Evolutionary conservation across 306 rosid species (phyloP), one percentile per base, ranked within the genome.

Genomic region (Echinosophora koreensis): DNA sequence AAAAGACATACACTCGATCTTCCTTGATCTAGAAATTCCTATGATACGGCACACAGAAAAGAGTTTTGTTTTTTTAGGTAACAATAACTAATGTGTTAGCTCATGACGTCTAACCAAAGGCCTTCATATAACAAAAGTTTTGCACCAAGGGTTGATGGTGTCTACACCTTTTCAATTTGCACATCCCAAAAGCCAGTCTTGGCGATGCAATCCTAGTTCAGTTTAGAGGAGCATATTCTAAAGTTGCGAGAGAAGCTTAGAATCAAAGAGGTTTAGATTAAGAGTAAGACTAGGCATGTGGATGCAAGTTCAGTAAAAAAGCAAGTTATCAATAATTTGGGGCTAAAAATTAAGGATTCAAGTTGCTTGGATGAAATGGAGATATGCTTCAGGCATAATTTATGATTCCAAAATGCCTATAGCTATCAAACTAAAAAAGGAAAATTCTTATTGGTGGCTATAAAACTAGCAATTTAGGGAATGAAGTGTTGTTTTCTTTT

Each of bases 341-440:
- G 38, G 30, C n/a, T 15, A 13, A 15, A 38, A 37, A 38, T 37
- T n/a, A 15, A 62, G 30, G 59, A 47, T 49, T 30, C n/a, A 13
- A 49, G 28, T 3, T 22, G 1, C 49, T 42, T 2, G 15, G 44
- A 66, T 22, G 55, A 42, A 41, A 44, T 42, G 17, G 9, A 42
- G 55, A 42, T 42, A 42, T 42, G 37, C 71, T 44, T 9, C 15
- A 42, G 5, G 10, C 38, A 11, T 41, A 15, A 38, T 61, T 34
- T 65, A 13, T 41, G 52, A 41, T 41, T 11, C 1, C 4, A 27
- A 17, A 65, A 10, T 17, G 71, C 10, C 55, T 4, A 22, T 13
- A 56, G 2, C 54, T 66, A 66, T 18, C 71, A 41, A 66, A 41
- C 55, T 66, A 54, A 42, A 41, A 39, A n/a, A 62, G 49, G 68